Evolutionary conservation across 495 filamentous ascomycete species (phyloP).

Genomic region (Bacidia rubella): DNA sequence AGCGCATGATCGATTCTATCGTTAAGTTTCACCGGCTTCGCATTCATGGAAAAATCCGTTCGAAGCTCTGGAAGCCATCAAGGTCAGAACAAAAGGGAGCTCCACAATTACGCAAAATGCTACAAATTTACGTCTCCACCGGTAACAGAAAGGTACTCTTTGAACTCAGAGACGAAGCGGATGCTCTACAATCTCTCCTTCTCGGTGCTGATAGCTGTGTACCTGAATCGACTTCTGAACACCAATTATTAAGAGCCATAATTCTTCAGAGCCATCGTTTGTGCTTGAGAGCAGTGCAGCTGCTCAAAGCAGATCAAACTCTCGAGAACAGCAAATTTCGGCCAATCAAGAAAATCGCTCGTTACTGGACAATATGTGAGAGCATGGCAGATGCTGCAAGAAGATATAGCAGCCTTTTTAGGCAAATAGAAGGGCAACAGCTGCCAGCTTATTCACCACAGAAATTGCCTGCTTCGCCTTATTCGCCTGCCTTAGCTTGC

Average conservation of each 20-base stretch:
- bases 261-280: constrained; percentile 8
- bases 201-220: not conserved
- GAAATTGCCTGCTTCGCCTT: not conserved
- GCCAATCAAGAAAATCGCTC: constrained; percentile 16
- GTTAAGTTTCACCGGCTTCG: constrained; percentile 6
- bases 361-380: constrained; percentile 16
- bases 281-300: not conserved
- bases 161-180: not conserved
- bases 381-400: constrained; percentile 8
- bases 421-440: not conserved
- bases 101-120: constrained; percentile 3
- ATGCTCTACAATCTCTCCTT: not conserved
- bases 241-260: constrained; percentile 2
- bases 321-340: constrained; percentile 2
- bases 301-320: not conserved
- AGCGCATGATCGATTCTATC: constrained; percentile 2
- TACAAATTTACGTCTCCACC: not conserved
- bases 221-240: not conserved
- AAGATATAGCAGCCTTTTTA: constrained; percentile 8
- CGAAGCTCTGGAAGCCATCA: constrained; percentile 5
- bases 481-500: not conserved
- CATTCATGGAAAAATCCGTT: constrained; percentile 14
- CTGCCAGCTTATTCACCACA: constrained; percentile 6
- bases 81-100: not conserved
- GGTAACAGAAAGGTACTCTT: not conserved